Evolutionary conservation across 2,329 filamentous ascomycete species (phyloP).

Genomic region (Cytospora chrysosperma): DNA sequence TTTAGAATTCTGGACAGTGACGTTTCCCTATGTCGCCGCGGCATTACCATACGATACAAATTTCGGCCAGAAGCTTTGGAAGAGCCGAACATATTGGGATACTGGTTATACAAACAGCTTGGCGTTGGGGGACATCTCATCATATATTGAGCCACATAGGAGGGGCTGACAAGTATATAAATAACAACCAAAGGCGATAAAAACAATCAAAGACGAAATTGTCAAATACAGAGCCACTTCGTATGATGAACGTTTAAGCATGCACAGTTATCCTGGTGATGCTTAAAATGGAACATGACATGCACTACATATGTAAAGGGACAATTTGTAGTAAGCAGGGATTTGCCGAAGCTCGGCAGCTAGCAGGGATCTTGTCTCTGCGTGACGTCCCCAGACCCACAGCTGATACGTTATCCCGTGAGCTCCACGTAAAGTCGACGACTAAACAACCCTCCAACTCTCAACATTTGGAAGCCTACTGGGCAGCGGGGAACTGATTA

Average conservation of each 20-base stretch:
- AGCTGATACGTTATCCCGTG: slow-evolving; percentile 19
- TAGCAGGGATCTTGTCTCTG: slow-evolving; percentile 16
- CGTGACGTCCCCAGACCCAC: slow-evolving; percentile 21
- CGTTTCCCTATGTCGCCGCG: background rate
- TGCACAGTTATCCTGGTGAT: no score
- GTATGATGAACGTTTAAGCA: no score
- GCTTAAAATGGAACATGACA: no score
- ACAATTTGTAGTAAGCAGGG: background rate
- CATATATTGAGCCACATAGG: no score
- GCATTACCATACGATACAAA: background rate
- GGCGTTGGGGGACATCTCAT: background rate
- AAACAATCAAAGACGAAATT: no score
- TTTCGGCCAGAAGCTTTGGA: background rate
- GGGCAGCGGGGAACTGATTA: background rate
- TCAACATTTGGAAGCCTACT: background rate
- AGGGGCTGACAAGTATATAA: no score
- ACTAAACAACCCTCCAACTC: background rate
- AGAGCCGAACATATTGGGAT: background rate
- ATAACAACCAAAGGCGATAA: no score
- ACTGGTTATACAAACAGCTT: slow-evolving; percentile 4
- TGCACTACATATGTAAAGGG: no score
- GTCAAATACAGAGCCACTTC: no score
- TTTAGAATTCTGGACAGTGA: no score
- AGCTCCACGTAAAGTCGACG: slow-evolving; percentile 21
- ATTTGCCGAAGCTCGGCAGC: background rate